A percentile compares a stretch with the other conserved stretches of the same genome.
Evolutionary conservation across 1,284 basidiomycete species (phyloP).

Genomic region (Schizophyllum amplum): DNA sequence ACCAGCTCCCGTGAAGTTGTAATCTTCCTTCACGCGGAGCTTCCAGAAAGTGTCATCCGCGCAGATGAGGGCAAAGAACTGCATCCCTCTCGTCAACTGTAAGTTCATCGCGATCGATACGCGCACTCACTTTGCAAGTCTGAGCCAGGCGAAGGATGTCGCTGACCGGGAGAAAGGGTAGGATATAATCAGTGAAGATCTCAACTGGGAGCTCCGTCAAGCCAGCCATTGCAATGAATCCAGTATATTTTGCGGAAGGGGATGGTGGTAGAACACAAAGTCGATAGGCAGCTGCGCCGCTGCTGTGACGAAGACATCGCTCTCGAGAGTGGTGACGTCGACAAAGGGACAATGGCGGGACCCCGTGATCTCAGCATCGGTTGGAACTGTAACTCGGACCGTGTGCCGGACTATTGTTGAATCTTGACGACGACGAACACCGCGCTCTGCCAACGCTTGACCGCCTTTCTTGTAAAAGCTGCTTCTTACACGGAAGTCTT

Average conservation of each 20-base stretch:
- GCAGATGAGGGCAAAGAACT: constrained; percentile 48
- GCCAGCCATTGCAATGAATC: neutral
- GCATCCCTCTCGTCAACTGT: constrained; percentile 2
- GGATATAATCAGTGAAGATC: constrained; percentile 63
- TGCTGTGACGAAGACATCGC: neutral
- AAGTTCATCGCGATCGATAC: neutral
- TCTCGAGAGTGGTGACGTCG: neutral
- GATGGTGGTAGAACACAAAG: constrained; percentile 3
- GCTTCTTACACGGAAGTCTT: too few species aligned
- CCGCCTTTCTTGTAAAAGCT: too few species aligned
- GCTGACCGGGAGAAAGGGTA: constrained; percentile 50
- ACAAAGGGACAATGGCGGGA: neutral
- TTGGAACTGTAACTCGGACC: too few species aligned
- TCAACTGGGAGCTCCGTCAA: constrained; percentile 60
- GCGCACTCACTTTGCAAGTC: constrained; percentile 37
- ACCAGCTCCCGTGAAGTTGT: constrained; percentile 62
- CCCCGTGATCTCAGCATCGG: too few species aligned
- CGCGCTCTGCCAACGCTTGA: too few species aligned
- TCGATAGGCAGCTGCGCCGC: neutral
- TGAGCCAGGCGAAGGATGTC: constrained; percentile 52
- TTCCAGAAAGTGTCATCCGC: constrained; percentile 81
- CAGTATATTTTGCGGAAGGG: constrained; percentile 4
- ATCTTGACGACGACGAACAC: too few species aligned
- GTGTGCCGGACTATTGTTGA: too few species aligned
- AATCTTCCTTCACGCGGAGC: constrained; percentile 61